phyloP scores from a whole-genome alignment of 2,329 filamentous ascomycete genomes.

The Aspergillus piperis region DNA sequence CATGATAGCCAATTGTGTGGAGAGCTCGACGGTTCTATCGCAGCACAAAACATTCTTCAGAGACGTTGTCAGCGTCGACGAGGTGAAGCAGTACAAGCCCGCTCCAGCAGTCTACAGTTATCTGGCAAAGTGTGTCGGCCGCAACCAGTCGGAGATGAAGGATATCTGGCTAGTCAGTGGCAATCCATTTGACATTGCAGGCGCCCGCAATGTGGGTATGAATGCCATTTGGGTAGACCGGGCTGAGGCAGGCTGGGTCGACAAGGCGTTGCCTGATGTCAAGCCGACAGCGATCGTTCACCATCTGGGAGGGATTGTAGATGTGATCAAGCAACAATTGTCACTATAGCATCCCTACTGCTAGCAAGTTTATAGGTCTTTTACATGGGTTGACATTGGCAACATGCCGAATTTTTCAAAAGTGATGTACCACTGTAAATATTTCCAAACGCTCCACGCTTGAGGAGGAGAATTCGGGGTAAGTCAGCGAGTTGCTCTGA shows the following conservation, averaged over 20 bases:
- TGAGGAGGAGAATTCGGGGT: constrained; percentile 46
- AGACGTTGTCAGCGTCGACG: constrained; percentile 63
- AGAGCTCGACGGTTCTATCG: constrained; percentile 57
- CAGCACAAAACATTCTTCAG: constrained; percentile 53
- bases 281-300: constrained; percentile 57
- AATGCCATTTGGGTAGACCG: constrained; percentile 68
- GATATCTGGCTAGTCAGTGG: constrained; percentile 69
- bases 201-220: constrained; percentile 63
- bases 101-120: constrained; percentile 62
- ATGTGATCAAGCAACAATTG: constrained; percentile 32
- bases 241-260: constrained; percentile 63
- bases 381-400: neutral
- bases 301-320: constrained; percentile 61
- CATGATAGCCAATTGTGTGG: constrained; percentile 65
- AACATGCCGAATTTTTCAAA: neutral
- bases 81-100: constrained; percentile 65
- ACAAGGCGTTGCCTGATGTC: constrained; percentile 55
- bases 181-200: constrained; percentile 73
- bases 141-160: constrained; percentile 44
- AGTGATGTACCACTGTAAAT: constrained; percentile 46
- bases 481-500: constrained; percentile 47
- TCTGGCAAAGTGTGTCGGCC: constrained; percentile 55
- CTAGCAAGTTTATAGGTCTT: neutral
- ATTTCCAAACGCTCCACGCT: constrained; percentile 51
- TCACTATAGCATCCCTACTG: neutral